Conservation (phyloP, 306 rosid genomes). For the Lathyrus sativus region DNA sequence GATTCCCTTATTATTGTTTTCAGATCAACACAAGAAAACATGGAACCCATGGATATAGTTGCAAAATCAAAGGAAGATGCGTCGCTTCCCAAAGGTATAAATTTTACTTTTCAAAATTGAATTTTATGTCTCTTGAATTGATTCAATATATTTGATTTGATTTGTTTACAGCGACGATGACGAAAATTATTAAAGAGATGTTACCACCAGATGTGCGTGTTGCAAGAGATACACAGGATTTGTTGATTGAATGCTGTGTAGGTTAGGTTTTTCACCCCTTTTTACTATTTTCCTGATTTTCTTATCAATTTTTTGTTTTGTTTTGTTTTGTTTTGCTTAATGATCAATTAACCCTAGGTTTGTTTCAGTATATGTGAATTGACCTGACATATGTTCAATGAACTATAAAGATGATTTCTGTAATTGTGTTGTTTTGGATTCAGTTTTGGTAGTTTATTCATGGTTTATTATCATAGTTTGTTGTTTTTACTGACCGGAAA, state of each 20-base stretch:
- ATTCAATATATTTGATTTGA: neutral
- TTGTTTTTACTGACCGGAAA: conserved; percentile 32
- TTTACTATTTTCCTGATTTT: neutral
- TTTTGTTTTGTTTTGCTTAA: neutral
- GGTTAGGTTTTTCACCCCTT: conserved; percentile 48
- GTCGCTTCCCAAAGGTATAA: conserved; percentile 76
- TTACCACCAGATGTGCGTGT: conserved; percentile 89
- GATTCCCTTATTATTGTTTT: neutral
- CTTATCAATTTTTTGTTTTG: neutral
- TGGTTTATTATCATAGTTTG: conserved; percentile 14
- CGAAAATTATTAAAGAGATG: conserved; percentile 92
- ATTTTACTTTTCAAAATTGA: neutral
- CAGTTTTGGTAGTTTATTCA: neutral
- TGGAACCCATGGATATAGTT: conserved; percentile 94
- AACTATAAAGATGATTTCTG: neutral
- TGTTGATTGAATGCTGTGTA: conserved; percentile 88
- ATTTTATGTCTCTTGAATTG: neutral
- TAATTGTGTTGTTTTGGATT: conserved; percentile 7
- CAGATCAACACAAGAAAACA: conserved; percentile 37
- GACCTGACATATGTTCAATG: too few species aligned
- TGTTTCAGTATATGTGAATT: neutral
- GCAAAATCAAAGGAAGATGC: conserved; percentile 90
- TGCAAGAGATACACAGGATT: conserved; percentile 95
- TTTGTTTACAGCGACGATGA: conserved; percentile 76
- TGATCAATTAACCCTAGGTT: neutral